Evolutionary conservation across 2,329 filamentous ascomycete genomes (phyloP).

Genomic region (Beauveria medogensis): DNA sequence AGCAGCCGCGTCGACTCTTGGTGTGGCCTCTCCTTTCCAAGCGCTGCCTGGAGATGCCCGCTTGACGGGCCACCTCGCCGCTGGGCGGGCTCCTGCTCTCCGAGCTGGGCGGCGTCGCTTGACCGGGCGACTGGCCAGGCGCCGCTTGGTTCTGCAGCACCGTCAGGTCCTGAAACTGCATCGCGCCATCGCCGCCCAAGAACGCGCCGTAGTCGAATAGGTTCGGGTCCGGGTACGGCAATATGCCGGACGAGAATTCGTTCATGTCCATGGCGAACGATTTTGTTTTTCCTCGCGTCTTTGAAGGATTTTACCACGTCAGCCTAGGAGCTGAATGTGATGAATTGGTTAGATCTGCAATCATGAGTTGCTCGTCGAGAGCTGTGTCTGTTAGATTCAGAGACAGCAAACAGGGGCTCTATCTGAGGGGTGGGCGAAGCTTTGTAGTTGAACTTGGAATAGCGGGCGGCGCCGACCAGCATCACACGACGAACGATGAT

Average conservation of each 20-base stretch:
- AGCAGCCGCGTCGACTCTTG: constrained; percentile 58
- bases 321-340: neutral
- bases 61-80: constrained; percentile 14
- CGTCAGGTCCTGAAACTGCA: constrained; percentile 8
- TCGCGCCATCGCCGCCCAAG: constrained; percentile 21
- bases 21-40: constrained; percentile 54
- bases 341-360: neutral
- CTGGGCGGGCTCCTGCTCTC: constrained; percentile 19
- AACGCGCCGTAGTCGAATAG: constrained; percentile 33
- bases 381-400: no score
- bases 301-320: neutral
- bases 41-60: constrained; percentile 27
- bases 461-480: neutral
- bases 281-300: neutral
- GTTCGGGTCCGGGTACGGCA: constrained; percentile 22
- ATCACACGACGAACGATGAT: neutral
- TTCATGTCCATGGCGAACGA: constrained; percentile 22
- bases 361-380: neutral
- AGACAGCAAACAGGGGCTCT: neutral
- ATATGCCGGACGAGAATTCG: constrained; percentile 19
- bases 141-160: constrained; percentile 7
- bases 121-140: constrained; percentile 23
- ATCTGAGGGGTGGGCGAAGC: neutral
- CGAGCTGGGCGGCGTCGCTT: constrained; percentile 23
- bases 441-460: neutral